Percentiles rank a stretch among this genome's conserved stretches.
Evolutionary conservation across 208 protist species (phyloP).

Genomic region (Crithidia expoeki): DNA sequence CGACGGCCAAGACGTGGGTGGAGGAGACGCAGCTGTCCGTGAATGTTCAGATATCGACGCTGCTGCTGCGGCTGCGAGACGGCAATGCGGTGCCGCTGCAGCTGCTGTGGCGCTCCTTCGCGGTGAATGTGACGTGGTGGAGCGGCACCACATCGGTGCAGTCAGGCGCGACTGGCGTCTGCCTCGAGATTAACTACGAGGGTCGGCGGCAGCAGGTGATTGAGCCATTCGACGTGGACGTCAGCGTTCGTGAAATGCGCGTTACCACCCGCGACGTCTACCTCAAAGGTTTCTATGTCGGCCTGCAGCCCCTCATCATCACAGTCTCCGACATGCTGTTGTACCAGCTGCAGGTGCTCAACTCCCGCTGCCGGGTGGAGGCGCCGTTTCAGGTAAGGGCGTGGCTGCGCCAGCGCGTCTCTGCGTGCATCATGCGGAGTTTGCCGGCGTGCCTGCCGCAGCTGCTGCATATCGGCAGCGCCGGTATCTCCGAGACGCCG

Average conservation of each 20-base stretch:
- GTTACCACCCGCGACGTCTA: conserved; percentile 25
- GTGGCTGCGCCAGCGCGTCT: conserved; percentile 7
- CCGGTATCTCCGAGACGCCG: conserved; percentile 40
- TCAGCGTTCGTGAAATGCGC: conserved; percentile 48
- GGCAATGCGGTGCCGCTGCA: conserved; percentile 26
- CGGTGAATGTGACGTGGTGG: conserved; percentile 35
- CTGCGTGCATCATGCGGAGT: conserved; percentile 5
- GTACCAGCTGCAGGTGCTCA: conserved; percentile 51
- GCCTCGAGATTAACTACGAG: conserved; percentile 44
- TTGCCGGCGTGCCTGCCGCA: conserved; percentile 21
- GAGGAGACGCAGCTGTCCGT: conserved; percentile 37
- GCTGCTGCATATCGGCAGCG: conserved; percentile 33
- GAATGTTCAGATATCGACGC: conserved; percentile 25
- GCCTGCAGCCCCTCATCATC: conserved; percentile 47
- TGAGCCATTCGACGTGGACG: conserved; percentile 49
- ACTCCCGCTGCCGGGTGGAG: conserved; percentile 18
- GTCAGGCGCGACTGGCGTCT: conserved; percentile 47
- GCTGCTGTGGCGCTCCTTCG: conserved; percentile 30
- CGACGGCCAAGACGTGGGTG: conserved; percentile 15
- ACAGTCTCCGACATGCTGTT: conserved; percentile 63
- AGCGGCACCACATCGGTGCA: conserved; percentile 41
- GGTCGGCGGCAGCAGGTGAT: conserved; percentile 37
- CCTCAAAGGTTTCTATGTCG: conserved; percentile 38
- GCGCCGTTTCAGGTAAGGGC: conserved; percentile 2
- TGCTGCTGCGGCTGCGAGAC: conserved; percentile 37